A percentile compares a stretch with the other conserved stretches of the same genome.
Conservation (phyloP, 257 asterid genomes). For the Buddleja alternifolia region DNA sequence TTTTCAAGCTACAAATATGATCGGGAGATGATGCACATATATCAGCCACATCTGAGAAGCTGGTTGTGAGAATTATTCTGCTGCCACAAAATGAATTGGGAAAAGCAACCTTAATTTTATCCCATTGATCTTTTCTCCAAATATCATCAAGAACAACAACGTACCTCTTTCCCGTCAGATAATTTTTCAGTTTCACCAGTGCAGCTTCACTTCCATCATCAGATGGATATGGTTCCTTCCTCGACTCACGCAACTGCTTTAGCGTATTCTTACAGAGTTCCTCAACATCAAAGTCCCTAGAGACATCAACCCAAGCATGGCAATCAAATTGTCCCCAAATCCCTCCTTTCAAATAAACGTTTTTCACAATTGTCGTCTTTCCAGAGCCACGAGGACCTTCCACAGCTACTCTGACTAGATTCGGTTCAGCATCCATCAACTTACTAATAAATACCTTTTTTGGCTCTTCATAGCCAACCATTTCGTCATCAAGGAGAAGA, state of each 20-base stretch:
- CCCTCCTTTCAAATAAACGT: constrained; percentile 22
- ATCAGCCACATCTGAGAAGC: constrained; percentile 41
- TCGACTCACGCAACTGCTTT: constrained; percentile 10
- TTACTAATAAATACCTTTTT: background rate
- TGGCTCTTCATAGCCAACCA: constrained; percentile 37
- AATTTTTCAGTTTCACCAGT: background rate
- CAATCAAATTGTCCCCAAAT: constrained; percentile 33
- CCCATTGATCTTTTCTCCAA: constrained; percentile 41
- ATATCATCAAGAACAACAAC: constrained; percentile 55
- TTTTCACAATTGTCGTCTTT: constrained; percentile 32
- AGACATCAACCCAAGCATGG: constrained; percentile 41
- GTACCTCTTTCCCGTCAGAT: constrained; percentile 35
- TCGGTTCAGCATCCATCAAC: constrained; percentile 22
- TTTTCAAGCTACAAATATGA: background rate
- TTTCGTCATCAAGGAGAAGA: constrained; percentile 26
- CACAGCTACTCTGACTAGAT: constrained; percentile 28
- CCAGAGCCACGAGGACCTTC: constrained; percentile 46
- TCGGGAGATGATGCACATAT: constrained; percentile 29
- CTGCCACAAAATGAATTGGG: constrained; percentile 45
- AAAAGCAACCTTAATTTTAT: constrained; percentile 36
- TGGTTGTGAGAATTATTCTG: constrained; percentile 52
- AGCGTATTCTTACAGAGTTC: constrained; percentile 20
- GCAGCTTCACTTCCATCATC: constrained; percentile 3
- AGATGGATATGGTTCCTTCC: constrained; percentile 12
- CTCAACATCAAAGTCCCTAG: constrained; percentile 9